Evolutionary conservation across 306 rosid species (phyloP), one percentile per base, ranked within the genome.

Genomic region (Gastrolobium bilobum): DNA sequence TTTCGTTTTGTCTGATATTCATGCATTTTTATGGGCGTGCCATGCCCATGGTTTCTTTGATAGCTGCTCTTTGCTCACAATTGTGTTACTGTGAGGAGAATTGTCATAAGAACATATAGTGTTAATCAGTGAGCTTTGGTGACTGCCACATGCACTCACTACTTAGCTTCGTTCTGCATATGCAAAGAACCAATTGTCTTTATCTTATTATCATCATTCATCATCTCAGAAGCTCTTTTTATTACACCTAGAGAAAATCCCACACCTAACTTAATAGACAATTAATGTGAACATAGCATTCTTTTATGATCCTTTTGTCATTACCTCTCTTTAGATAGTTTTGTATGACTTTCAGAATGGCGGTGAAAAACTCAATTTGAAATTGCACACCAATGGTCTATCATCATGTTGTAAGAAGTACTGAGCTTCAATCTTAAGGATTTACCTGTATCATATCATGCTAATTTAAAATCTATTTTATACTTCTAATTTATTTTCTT

Each of bases 311-410:
- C 48, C 31, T 4, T 14, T 50, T 79, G n/a, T 69, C 35, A n/a
- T 74, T 6, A 13, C 58, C 44, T 73, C 35, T 5, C 37, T 39
- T 47, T 75, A 20, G 26, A 20, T 20, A 20, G 26, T 20, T 44
- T 3, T 81, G 52, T 60, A n/a, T 31, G 68, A 43, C 68, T 15
- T 37, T 50, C 46, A 61, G 78, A 69, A 53, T 20, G 69, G 3
- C 38, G 10, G n/a, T 61, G 40, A 37, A 47, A 60, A 51, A 6
- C 44, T 5, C 4, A 51, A 35, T 75, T 54, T 11, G n/a, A 14
- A 48, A 47, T 47, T 50, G 67, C 44, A 57, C 37, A 8, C n/a
- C 10, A 15, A 14, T 7, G 62, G 59, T 69, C 63, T 38, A n/a
- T 74, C 47, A 46, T 38, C 43, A 53, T 20, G 13, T 11, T 7